phyloP scores from a whole-genome alignment of 495 filamentous ascomycete species.

The Penicillium silybi region DNA sequence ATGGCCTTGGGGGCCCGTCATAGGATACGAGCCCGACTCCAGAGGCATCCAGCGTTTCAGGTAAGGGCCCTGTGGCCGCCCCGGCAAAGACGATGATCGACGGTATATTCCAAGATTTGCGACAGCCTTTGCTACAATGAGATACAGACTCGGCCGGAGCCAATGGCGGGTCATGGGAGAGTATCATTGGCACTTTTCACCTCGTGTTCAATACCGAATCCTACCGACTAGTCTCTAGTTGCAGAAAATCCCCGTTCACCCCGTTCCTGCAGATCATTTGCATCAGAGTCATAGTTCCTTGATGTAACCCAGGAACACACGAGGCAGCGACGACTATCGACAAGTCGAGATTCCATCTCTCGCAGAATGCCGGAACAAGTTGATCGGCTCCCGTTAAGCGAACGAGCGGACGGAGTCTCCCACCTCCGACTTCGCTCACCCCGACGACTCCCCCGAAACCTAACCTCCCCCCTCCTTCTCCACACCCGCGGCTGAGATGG shows the following conservation, averaged over 20 bases:
- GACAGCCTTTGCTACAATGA: too few species aligned
- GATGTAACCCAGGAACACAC: neutral
- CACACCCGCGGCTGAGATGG: slow-evolving; percentile 23
- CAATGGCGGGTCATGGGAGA: neutral
- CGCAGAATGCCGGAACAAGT: slow-evolving; percentile 1
- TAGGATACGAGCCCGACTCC: slow-evolving; percentile 6
- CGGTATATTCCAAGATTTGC: too few species aligned
- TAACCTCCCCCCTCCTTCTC: neutral
- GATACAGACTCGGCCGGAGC: too few species aligned
- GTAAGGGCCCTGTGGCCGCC: slow-evolving; percentile 3
- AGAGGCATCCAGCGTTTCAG: neutral
- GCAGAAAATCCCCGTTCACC: neutral
- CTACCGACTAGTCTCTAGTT: neutral
- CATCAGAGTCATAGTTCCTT: neutral
- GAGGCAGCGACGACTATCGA: neutral
- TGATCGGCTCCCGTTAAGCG: neutral
- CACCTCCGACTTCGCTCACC: slow-evolving; percentile 1
- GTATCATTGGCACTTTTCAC: neutral
- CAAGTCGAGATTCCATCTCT: neutral
- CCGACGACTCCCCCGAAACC: neutral
- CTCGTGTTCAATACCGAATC: neutral
- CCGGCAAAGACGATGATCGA: neutral
- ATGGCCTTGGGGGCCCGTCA: neutral
- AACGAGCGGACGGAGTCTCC: neutral
- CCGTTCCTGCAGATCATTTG: slow-evolving; percentile 3